Evolutionary conservation across 2,329 filamentous ascomycete species (phyloP), one percentile per base, ranked within the genome.

Genomic region (Lecanoromycetidae sp.): DNA sequence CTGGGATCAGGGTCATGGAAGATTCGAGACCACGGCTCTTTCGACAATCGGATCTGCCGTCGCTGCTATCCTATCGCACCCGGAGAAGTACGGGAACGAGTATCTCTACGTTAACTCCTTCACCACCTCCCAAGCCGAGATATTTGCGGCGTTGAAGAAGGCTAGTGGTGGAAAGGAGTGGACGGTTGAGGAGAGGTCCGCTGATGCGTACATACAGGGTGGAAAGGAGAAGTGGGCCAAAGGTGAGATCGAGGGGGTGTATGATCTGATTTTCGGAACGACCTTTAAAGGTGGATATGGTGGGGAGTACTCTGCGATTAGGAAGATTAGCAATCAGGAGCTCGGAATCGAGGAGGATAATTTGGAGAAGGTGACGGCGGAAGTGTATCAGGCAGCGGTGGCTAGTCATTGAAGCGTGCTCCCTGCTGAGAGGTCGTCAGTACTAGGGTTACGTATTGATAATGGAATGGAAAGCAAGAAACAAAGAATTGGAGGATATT

Each of bases 1-100:
- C 0, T 69, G 65, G 47, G 71, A 79, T 49, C 70, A 69, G 1
- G 77, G 77, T 0, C 63, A 76, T 26, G 50, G 53, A 2, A 51
- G 59, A 6, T 72, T 78, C 57, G 72, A 66, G 40, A 46, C 66
- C 8, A 75, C 75, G 0, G 72, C 66, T 0, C 62, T 79, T 0
- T 52, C 57, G 0, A 65, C 65, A 1, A 57, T 79, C 13, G 75
- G 60, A 0, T 61, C 69, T 19, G 71, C 67, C 1, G 64, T 79
- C 0, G 67, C 69, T 0, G 70, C 68, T 0, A 61, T 77, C 1
- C 58, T 79, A 1, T 48, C 55, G 6, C 64, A 77, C 43, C 69
- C 66, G 0, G 66, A 71, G 2, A 68, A 74, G 56, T 79, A 76
- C 0, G 69, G 68, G 58, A 78, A 80, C 56, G 63, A 67, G 3